Evolutionary conservation across 2,329 filamentous ascomycete species (phyloP), one percentile per base, ranked within the genome.

Genomic region (Colletotrichum sp.): DNA sequence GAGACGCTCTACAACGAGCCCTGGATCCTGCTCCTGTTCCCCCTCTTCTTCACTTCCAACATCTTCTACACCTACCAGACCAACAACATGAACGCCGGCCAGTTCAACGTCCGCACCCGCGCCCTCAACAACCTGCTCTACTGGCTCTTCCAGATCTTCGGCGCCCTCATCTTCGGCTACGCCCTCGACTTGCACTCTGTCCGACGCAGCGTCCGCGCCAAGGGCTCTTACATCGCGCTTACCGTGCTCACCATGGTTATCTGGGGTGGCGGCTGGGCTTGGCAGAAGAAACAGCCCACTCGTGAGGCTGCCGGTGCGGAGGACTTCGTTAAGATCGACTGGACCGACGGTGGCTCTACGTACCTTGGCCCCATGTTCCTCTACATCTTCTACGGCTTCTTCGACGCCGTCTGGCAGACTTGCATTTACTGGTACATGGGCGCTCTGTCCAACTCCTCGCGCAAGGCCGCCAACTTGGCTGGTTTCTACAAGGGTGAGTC

Each of bases 361-460:
- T 97, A 94, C 82, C 89, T 93, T 75, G 95, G 94, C 0, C 94
- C 95, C 15, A 95, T 98, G 91, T 95, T 98, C 84, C 86, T 98
- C 68, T 98, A 96, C 88, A 95, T 98, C 81, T 96, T 96, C 85
- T 98, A 97, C 83, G 95, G 95, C 55, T 93, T 97, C 85, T 97
- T 93, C 80, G 96, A 98, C 83, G 95, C 96, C 59, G 91, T 93
- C 71, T 98, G 95, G 93, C 96, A 99, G 88, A 96, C 95, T 0
- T 93, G 89, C 81, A 93, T 96, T 66, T 98, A 99, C 89, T 98
- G 96, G 96, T 96, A 94, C 88, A 98, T 99, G 94, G 96, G 96
- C 67, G 92, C 96, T 9, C 89, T 98, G 59, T 96, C 95, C 82
- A 99, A 99, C 91, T 98, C 96, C 78, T 92, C 95, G 76, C 95